Evolutionary conservation across 768 basidiomycete species (phyloP), one percentile per base, ranked within the genome.

Genomic region (Pulveroboletus sp.): DNA sequence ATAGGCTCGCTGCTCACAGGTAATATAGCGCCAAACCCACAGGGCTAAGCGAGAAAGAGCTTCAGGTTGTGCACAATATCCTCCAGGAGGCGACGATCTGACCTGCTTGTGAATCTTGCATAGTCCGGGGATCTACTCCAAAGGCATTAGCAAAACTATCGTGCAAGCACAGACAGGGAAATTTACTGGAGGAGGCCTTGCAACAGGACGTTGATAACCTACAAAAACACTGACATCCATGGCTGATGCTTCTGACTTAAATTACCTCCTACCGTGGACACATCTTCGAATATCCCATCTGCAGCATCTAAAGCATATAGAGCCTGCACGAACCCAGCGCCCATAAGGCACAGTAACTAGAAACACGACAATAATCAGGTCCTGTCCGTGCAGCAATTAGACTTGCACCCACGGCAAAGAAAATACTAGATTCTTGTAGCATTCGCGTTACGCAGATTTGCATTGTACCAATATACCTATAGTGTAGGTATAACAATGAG

Each of bases 361-460:
- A 38, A 53, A 12, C 1, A 30, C 21, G 8, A n/a, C 36, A 12
- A 32, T 11, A 35, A 8, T 56, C 15, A 52, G 14, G 10, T 37
- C 27, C 24, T 17, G 2, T 24, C n/a, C 8, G 1, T 28, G 12
- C 8, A 49, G 14, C 27, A 24, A 31, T 8, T n/a, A 21, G 9
- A 1, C 18, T 44, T 33, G 2, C 46, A 69, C 77, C 35, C 58
- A 94, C 87, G 45, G 87, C 87, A 68, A 94, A 93, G 72, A 94
- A 94, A 42, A 96, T 83, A 3, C 89, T 85, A 17, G 91, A 93
- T 68, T 97, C 93, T 62, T 87, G 85, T 54, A 97, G 69, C 93
- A 97, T 97, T 11, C 92, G 78, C 17, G 89, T 83, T 2, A 95
- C 83, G 53, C 93, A 94, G 27, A 97, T 92, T 64, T 95, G 92